Evolutionary conservation across 805 yeast genomes (phyloP), one percentile per base, ranked within the genome.

Genomic region (Wickerhamiella azyma): DNA sequence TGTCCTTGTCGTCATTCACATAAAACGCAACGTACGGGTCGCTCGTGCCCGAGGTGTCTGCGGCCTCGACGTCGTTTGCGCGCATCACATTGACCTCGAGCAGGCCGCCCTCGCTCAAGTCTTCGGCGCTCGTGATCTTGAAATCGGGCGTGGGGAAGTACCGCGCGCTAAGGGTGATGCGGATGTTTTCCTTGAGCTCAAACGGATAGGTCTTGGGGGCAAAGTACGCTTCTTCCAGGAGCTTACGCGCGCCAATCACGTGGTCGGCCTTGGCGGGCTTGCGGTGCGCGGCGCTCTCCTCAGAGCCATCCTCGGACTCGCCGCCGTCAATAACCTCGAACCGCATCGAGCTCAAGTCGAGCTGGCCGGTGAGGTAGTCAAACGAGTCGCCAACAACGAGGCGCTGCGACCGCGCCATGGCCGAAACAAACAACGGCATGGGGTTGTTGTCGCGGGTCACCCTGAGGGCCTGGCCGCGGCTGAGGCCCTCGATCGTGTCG

Each of bases 41-140:
- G 2, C 96, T 85, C 60, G 82, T 81, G 43, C 97, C 97, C 55
- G 80, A 81, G 26, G 83, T 69, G 64, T 92, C 99, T n/a, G 88
- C 94, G 11, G 95, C 72, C 35, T 81, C 76, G 48, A 92, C 70
- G 43, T 75, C 74, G 13, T 71, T 71, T 2, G 92, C 97, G 41
- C 70, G 68, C 39, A 78, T 53, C 4, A 84, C 69, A 26, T 72
- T 75, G 30, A 86, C 70, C 18, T 69, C 70, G 53, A 89, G 63
- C 26, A 66, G 67, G 60, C 98, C 98, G 48, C 77, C 70, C 61
- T 85, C 81, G 41, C 79, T 73, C 51, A 79, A 75, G 37, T 81
- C 69, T 63, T 92, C 98, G 33, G 74, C 70, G 14, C 76, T 75
- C 46, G 94, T 94, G 39, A 89, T 65, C 26, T 67, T 66, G 33